phyloP scores from a whole-genome alignment of 116 monocot genomes.

The Phalaenopsis hybrid region DNA sequence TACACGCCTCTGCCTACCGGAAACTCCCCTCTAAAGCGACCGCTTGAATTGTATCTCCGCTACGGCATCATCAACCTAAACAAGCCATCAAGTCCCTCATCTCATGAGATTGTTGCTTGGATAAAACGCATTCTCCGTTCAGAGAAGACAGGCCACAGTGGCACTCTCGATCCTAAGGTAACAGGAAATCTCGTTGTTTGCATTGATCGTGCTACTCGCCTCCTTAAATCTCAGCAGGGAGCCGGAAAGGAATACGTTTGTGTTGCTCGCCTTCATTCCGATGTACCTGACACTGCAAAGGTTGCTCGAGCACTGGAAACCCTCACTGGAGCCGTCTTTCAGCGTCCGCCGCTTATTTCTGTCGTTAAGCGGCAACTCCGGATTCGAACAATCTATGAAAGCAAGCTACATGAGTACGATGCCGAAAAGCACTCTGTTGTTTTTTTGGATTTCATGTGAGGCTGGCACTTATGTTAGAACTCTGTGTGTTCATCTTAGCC shows the following conservation, averaged over 20 bases:
- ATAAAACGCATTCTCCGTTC: too few species aligned
- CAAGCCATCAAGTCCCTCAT: too few species aligned
- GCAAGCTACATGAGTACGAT: slow-evolving; percentile 73
- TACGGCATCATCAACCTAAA: slow-evolving; percentile 43
- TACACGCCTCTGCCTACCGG: slow-evolving; percentile 87
- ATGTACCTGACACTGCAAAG: slow-evolving; percentile 38
- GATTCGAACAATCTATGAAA: slow-evolving; percentile 35
- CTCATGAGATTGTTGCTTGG: too few species aligned
- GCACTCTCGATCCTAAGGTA: slow-evolving; percentile 69
- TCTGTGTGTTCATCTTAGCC: slow-evolving; percentile 55
- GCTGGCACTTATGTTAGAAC: too few species aligned
- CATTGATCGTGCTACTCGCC: slow-evolving; percentile 86
- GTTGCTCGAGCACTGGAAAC: slow-evolving; percentile 80
- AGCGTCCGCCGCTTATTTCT: slow-evolving; percentile 68
- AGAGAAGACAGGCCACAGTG: too few species aligned
- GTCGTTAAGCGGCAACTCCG: slow-evolving; percentile 90
- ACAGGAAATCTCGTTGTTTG: slow-evolving; percentile 97
- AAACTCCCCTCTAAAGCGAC: slow-evolving; percentile 75
- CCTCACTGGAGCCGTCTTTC: slow-evolving; percentile 52
- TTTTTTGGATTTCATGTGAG: too few species aligned
- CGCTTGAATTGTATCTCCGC: slow-evolving; percentile 56
- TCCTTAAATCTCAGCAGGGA: slow-evolving; percentile 97
- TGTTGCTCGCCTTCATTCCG: slow-evolving; percentile 69
- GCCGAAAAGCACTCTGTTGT: slow-evolving; percentile 58
- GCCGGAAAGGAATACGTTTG: slow-evolving; percentile 98